Evolutionary conservation across 2,329 filamentous ascomycete species (phyloP), one percentile per base, ranked within the genome.

Genomic region (Diplodia sapinea): DNA sequence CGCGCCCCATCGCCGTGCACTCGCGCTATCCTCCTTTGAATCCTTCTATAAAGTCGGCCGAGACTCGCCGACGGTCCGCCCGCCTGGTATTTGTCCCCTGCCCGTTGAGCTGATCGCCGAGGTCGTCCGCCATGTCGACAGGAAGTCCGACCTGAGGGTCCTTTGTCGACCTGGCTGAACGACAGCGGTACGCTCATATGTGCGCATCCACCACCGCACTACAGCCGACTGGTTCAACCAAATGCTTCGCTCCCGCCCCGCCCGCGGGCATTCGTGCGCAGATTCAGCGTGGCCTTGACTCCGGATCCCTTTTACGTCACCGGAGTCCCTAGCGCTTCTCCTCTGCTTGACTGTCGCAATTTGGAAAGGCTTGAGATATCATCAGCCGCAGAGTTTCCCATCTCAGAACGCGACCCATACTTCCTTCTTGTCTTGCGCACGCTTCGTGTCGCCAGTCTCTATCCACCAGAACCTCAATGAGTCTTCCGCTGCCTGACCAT

Each of bases 21-120:
- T 20, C 43, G 43, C 43, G 43, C 43, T n/a, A 47, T 31, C n/a
- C 26, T 31, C 26, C 4, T 31, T 36, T 55, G 15, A 33, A 26
- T 29, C 50, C 29, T 26, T 52, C 50, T 29, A 52, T 52, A 52
- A n/a, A 52, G 36, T 38, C 36, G 36, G 36, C 36, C 36, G 36
- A 38, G 7, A 17, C 26, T 29, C 12, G 23, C 50, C 52, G 52
- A 40, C 15, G 2, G 23, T 56, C 31, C 31, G 36, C 13, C 33
- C 31, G 31, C 31, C n/a, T 12, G 5, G 13, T 15, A 11, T 57
- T 15, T 20, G 17, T 36, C 17, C 17, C 8, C 20, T 57, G n/a
- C 54, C 54, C 54, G 54, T 56, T n/a, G 54, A 38, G 36, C 17
- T 56, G n/a, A 17, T 56, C 6, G n/a, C 31, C 54, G n/a, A 56